Conservation (phyloP, 441 rosid species). For the Corymbia calophylla region DNA sequence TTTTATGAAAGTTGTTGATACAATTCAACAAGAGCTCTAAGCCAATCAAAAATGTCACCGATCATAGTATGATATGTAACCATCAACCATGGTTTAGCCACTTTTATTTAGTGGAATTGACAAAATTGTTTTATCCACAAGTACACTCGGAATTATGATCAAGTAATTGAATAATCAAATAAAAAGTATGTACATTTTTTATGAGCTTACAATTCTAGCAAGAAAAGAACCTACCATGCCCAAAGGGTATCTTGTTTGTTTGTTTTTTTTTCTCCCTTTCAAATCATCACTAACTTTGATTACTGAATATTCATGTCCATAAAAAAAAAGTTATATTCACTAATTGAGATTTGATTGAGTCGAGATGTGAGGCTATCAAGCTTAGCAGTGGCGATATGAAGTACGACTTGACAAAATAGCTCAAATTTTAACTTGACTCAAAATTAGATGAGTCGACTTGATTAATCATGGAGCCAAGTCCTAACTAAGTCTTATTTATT, state of each 20-base stretch:
- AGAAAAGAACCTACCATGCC: neutral
- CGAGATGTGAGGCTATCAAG: accelerated
- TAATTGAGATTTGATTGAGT: neutral
- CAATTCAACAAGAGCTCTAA: neutral
- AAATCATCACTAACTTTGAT: neutral
- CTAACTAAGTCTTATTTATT: neutral
- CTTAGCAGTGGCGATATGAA: neutral
- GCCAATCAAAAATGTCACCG: neutral
- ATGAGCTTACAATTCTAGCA: neutral
- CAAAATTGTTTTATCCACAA: neutral
- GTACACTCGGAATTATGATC: neutral
- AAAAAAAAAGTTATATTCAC: neutral
- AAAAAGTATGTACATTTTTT: neutral
- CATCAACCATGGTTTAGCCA: neutral
- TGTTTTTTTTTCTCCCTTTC: neutral
- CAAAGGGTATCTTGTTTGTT: neutral
- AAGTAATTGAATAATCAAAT: neutral
- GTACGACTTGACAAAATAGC: neutral
- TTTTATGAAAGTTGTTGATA: neutral
- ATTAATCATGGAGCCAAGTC: neutral
- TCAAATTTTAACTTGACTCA: neutral
- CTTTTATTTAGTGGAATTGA: neutral
- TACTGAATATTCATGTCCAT: neutral
- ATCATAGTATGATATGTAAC: neutral
- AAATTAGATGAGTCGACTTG: neutral